Percentiles rank a stretch among this genome's conserved stretches.
Conservation (phyloP, 2,329 filamentous ascomycete species). For the Penicillium sp. region DNA sequence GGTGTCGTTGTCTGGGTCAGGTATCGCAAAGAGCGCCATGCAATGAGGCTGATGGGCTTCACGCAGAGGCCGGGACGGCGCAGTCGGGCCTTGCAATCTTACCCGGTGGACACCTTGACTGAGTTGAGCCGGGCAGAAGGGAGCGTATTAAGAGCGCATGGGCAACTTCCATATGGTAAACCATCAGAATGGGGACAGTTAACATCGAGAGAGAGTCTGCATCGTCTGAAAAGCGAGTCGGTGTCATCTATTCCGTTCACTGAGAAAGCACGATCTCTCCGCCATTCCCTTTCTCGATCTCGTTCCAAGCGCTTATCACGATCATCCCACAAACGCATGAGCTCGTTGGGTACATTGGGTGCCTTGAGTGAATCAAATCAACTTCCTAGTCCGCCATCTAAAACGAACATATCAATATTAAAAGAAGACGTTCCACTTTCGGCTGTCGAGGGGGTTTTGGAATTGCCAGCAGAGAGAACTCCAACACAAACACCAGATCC, state of each 20-base stretch:
- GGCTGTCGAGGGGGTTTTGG: constrained; percentile 37
- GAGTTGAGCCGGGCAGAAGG: constrained; percentile 36
- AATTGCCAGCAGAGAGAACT: constrained; percentile 39
- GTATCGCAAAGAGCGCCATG: constrained; percentile 36
- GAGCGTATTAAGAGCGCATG: constrained; percentile 32
- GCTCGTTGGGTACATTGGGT: constrained; percentile 35
- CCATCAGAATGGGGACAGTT: constrained; percentile 39
- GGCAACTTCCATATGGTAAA: constrained; percentile 36
- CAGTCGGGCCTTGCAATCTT: constrained; percentile 23
- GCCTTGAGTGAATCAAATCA: constrained; percentile 33
- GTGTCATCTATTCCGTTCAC: constrained; percentile 24
- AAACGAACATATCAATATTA: constrained; percentile 23
- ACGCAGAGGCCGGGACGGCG: constrained; percentile 25
- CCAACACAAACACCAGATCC: constrained; percentile 39
- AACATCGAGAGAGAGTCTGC: constrained; percentile 34
- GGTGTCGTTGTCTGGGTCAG: constrained; percentile 38
- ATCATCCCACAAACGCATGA: constrained; percentile 29
- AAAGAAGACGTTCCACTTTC: constrained; percentile 36
- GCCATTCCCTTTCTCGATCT: constrained; percentile 37
- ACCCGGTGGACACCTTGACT: constrained; percentile 32
- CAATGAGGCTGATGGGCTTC: constrained; percentile 27
- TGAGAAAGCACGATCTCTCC: constrained; percentile 34
- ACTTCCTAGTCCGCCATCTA: constrained; percentile 22
- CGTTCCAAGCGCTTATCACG: constrained; percentile 35
- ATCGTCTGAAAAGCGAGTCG: constrained; percentile 20